phyloP scores from a whole-genome alignment of 2,329 filamentous ascomycete genomes.

The Trichoderma aggressivum region DNA sequence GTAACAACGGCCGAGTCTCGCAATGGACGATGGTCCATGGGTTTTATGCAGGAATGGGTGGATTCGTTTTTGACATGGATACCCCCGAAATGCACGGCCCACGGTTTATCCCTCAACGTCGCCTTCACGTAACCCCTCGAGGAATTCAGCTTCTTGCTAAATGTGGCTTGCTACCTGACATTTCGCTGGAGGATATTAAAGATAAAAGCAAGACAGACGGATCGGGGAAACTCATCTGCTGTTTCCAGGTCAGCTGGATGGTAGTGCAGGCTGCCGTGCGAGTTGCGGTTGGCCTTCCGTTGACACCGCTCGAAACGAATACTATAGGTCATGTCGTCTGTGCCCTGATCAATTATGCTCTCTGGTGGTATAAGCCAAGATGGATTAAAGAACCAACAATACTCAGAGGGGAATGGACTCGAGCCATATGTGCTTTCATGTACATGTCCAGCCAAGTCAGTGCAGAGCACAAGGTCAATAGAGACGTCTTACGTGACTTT shows the following conservation, averaged over 20 bases:
- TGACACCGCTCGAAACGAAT: slow-evolving; percentile 36
- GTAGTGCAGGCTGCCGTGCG: slow-evolving; percentile 34
- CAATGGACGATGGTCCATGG: slow-evolving; percentile 28
- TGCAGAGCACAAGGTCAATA: slow-evolving; percentile 3
- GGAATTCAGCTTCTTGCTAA: slow-evolving; percentile 11
- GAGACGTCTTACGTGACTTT: slow-evolving; percentile 17
- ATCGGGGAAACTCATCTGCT: slow-evolving; percentile 34
- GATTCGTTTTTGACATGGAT: slow-evolving; percentile 26
- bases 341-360: slow-evolving; percentile 31
- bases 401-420: slow-evolving; percentile 12
- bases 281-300: slow-evolving; percentile 29
- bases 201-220: slow-evolving; percentile 36
- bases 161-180: neutral
- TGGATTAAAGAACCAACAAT: slow-evolving; percentile 18
- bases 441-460: slow-evolving; percentile 18
- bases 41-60: slow-evolving; percentile 32
- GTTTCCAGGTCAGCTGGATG: slow-evolving; percentile 39
- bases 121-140: slow-evolving; percentile 8
- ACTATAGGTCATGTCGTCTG: slow-evolving; percentile 35
- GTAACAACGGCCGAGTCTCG: neutral
- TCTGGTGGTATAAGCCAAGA: slow-evolving; percentile 36
- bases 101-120: slow-evolving; percentile 3
- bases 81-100: neutral
- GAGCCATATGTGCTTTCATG: slow-evolving; percentile 16
- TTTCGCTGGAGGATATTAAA: slow-evolving; percentile 25